Conservation (phyloP, 2,329 filamentous ascomycete genomes). For the Arthrobotrys iridis region DNA sequence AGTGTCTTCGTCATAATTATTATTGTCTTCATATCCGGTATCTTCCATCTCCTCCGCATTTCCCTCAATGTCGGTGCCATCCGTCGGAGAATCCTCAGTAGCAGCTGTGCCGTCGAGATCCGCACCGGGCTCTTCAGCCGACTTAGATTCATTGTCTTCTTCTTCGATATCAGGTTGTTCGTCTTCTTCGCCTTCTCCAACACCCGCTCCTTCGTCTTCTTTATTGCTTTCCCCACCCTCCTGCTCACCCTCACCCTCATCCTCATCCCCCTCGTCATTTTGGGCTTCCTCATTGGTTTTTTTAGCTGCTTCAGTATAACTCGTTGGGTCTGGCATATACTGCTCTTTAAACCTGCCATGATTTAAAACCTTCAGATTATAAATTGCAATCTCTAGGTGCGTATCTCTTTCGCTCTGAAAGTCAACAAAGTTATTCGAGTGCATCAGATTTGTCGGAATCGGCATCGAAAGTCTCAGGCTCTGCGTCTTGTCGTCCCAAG, state of each 20-base stretch:
- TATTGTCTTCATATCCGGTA: background rate
- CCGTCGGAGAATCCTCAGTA: background rate
- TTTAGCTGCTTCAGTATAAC: background rate
- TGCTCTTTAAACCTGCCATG: slow-evolving; percentile 35
- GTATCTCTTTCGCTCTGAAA: slow-evolving; percentile 48
- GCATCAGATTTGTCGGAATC: slow-evolving; percentile 31
- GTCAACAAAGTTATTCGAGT: slow-evolving; percentile 33
- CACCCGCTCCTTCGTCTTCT: background rate
- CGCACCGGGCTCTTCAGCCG: background rate
- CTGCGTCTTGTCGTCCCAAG: slow-evolving; percentile 47
- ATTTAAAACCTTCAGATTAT: slow-evolving; percentile 35
- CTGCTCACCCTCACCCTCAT: background rate
- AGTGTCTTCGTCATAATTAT: background rate
- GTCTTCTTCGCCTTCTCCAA: background rate
- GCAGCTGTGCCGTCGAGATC: background rate
- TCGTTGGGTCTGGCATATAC: slow-evolving; percentile 23
- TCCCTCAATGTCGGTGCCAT: background rate
- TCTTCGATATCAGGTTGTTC: background rate
- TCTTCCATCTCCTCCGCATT: background rate
- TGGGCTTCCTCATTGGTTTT: background rate
- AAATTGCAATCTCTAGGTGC: slow-evolving; percentile 40
- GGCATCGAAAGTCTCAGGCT: slow-evolving; percentile 39
- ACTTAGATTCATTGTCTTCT: background rate
- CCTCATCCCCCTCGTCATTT: background rate
- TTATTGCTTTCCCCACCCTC: background rate